phyloP scores from a whole-genome alignment of 495 filamentous ascomycete species.

The Pyronema omphalodes region DNA sequence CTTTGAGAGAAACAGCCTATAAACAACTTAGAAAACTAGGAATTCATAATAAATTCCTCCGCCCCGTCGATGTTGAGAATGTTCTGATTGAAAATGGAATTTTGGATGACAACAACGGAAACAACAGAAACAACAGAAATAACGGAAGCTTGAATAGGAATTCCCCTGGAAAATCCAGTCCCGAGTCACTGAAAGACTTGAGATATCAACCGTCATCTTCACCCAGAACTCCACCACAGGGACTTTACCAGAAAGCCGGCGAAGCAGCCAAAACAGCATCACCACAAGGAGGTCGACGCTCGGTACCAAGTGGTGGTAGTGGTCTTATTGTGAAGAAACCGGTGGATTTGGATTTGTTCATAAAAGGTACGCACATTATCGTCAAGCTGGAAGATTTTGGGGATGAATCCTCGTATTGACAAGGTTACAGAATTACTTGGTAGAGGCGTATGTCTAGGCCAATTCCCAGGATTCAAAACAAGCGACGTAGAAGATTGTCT shows the following conservation, averaged over 20 bases:
- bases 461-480: constrained; percentile 40
- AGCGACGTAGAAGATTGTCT: constrained; percentile 34
- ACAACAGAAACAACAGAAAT: constrained; percentile 24
- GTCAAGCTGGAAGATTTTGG: neutral
- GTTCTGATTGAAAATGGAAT: constrained; percentile 45
- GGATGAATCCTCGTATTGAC: neutral
- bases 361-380: constrained; percentile 13
- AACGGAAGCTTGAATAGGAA: constrained; percentile 20
- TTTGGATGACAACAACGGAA: constrained; percentile 28
- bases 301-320: neutral
- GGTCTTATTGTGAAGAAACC: constrained; percentile 7
- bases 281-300: neutral
- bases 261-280: neutral
- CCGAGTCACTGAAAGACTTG: constrained; percentile 18
- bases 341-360: constrained; percentile 21
- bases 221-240: neutral
- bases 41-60: constrained; percentile 53
- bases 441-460: constrained; percentile 39
- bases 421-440: constrained; percentile 28
- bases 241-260: neutral
- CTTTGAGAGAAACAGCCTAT: constrained; percentile 15
- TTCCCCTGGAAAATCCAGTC: constrained; percentile 34
- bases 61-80: constrained; percentile 51
- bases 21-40: constrained; percentile 31
- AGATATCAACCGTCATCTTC: neutral